A percentile compares a stretch with the other conserved stretches of the same genome.
Evolutionary conservation across 176 grass and related monocot species (phyloP).

Genomic region (Ensete glaucum): DNA sequence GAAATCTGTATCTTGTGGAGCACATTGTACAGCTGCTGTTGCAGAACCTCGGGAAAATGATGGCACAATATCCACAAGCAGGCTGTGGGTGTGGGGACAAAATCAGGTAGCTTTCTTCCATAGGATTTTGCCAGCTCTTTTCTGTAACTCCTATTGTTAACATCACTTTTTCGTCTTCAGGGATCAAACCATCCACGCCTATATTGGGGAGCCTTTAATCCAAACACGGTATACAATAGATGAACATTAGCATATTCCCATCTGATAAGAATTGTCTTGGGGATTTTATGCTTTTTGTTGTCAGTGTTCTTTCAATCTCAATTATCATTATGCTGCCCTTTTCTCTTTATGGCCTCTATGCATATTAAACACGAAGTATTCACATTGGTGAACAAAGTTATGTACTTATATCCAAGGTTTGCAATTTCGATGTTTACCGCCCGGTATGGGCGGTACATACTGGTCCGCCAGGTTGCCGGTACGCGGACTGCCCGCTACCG

Average conservation of each 20-base stretch:
- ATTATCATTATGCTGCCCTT: too few relatives aligned
- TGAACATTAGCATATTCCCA: not conserved
- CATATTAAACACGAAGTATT: not conserved
- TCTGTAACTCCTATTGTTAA: not conserved
- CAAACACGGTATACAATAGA: conserved; percentile 64
- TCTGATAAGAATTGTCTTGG: not conserved
- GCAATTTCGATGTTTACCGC: too few relatives aligned
- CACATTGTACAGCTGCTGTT: conserved; percentile 91
- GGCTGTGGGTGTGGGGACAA: conserved; percentile 95
- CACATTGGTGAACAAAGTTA: not conserved
- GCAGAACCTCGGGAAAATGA: conserved; percentile 79
- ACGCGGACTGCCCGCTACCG: too few relatives aligned
- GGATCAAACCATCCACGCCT: conserved; percentile 76
- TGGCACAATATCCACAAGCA: conserved; percentile 51
- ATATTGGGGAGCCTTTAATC: conserved; percentile 73
- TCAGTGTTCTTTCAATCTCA: not conserved
- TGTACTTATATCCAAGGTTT: not conserved
- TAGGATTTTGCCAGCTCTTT: not conserved
- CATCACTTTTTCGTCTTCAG: conserved; percentile 8
- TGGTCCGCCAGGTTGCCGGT: too few relatives aligned
- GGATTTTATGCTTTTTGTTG: not conserved
- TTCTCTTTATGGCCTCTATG: not conserved
- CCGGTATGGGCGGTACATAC: too few relatives aligned
- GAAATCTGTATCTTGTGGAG: conserved; percentile 90
- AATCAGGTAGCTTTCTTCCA: conserved; percentile 51